These are phyloP conservation scores for Ogataea degrootiae DNA, from an alignment of 805 yeast genomes.

Conservation along the genomic window DNA sequence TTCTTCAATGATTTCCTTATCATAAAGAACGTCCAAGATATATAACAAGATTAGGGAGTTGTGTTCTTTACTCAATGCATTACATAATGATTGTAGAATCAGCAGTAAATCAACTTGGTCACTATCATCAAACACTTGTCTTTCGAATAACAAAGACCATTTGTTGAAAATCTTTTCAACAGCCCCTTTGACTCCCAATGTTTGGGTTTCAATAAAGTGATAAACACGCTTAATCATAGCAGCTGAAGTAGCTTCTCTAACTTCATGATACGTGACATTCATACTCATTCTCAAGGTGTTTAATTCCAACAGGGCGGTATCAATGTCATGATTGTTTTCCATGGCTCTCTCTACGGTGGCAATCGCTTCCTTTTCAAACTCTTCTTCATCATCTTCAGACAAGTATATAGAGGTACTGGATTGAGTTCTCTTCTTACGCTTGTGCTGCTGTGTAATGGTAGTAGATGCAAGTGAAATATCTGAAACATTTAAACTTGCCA, in stretches of 20 bases:
- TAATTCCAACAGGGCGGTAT: constrained; percentile 87
- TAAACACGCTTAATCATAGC: constrained; percentile 68
- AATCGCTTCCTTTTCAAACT: constrained; percentile 83
- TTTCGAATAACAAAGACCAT: constrained; percentile 77
- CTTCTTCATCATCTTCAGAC: constrained; percentile 49
- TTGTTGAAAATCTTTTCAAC: constrained; percentile 65
- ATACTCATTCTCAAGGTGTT: constrained; percentile 96
- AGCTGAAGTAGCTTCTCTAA: constrained; percentile 70
- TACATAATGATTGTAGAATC: constrained; percentile 43
- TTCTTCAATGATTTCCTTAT: constrained; percentile 78
- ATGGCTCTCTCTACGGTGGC: constrained; percentile 91
- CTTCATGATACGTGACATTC: constrained; percentile 94
- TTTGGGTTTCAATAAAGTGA: constrained; percentile 72
- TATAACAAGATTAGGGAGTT: constrained; percentile 46
- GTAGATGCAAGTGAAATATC: constrained; percentile 54
- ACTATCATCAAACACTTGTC: constrained; percentile 78
- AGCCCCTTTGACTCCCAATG: constrained; percentile 74
- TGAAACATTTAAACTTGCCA: constrained; percentile 41
- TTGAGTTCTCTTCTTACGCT: constrained; percentile 35
- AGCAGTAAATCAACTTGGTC: constrained; percentile 73
- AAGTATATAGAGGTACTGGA: constrained; percentile 33
- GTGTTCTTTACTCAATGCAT: constrained; percentile 40
- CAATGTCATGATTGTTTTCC: constrained; percentile 87
- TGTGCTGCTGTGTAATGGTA: constrained; percentile 24
- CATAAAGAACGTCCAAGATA: constrained; percentile 63